A percentile compares a stretch with the other conserved stretches of the same genome.
Evolutionary conservation across 129 eudicot genomes (phyloP).

Genomic region (carrot (Daucus carota)): DNA sequence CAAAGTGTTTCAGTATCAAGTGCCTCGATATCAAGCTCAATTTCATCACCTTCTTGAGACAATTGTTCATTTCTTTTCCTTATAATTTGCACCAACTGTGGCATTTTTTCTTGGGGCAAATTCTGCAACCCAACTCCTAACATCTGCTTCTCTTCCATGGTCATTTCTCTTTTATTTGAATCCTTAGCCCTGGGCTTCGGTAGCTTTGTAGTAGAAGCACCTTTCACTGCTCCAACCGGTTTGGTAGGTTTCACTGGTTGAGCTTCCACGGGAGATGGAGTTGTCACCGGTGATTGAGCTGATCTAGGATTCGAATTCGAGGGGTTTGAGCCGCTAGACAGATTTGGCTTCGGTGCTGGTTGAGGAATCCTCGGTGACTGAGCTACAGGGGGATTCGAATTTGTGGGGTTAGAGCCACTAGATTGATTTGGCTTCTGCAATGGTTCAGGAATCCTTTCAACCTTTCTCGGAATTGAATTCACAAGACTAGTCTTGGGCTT

Average conservation of each 20-base stretch:
- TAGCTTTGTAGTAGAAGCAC: slow-evolving; percentile 30
- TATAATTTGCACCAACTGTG: slow-evolving; percentile 74
- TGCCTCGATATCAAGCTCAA: slow-evolving; percentile 87
- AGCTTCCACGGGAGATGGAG: slow-evolving; percentile 52
- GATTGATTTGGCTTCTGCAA: background rate
- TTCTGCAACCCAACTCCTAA: slow-evolving; percentile 76
- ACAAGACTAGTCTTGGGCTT: slow-evolving; percentile 19
- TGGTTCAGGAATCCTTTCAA: slow-evolving; percentile 2
- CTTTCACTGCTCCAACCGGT: slow-evolving; percentile 7
- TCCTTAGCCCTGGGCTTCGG: slow-evolving; percentile 91
- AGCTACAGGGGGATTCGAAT: background rate
- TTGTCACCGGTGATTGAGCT: slow-evolving; percentile 33
- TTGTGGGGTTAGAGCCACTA: background rate
- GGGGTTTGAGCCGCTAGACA: slow-evolving; percentile 44
- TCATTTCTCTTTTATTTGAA: slow-evolving; percentile 74
- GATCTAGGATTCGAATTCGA: slow-evolving; percentile 17
- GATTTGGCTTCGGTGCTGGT: slow-evolving; percentile 15
- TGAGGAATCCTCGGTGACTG: background rate
- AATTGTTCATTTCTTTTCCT: slow-evolving; percentile 65
- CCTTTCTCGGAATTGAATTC: slow-evolving; percentile 15
- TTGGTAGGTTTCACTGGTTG: slow-evolving; percentile 33
- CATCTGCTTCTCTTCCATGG: slow-evolving; percentile 80
- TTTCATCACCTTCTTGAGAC: slow-evolving; percentile 88
- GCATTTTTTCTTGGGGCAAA: slow-evolving; percentile 95
- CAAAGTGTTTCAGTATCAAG: slow-evolving; percentile 83